Evolutionary conservation across 345 rosid species (phyloP).

Genomic region (Angophora floribunda): DNA sequence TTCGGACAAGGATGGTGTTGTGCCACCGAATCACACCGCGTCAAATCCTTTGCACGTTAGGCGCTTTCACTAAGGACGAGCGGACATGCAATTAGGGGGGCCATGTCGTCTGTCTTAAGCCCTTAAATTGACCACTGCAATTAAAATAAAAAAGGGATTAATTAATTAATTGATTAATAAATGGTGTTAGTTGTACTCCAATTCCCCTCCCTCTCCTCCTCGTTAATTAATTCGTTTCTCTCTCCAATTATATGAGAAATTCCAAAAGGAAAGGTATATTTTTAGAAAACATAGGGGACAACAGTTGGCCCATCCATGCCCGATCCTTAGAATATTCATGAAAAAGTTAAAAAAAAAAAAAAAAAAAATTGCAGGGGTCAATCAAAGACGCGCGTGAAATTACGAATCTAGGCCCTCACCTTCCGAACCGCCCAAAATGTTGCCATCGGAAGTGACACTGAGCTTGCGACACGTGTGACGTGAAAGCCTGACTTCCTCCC

Average conservation of each 20-base stretch:
- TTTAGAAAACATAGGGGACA: neutral
- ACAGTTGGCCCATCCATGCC: neutral
- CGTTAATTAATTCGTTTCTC: neutral
- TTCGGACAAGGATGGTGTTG: neutral
- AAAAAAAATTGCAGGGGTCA: neutral
- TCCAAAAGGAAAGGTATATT: neutral
- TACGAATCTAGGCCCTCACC: neutral
- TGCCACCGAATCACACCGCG: neutral
- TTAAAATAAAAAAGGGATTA: neutral
- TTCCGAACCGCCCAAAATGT: neutral
- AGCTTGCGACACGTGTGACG: neutral
- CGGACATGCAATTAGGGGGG: neutral
- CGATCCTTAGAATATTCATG: neutral
- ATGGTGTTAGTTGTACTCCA: neutral
- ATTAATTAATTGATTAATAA: neutral
- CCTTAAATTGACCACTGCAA: neutral
- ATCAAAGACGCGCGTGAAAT: neutral
- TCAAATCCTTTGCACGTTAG: neutral
- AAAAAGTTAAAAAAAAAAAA: neutral
- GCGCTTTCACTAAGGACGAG: neutral
- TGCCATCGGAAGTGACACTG: neutral
- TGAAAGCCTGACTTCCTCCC: neutral
- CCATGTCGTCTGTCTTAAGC: neutral
- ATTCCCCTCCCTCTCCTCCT: neutral
- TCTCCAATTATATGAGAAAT: neutral